These are phyloP conservation scores for Pseudognaphalium luteoalbum DNA, from an alignment of 129 eudicot species.

Conservation along the genomic window DNA sequence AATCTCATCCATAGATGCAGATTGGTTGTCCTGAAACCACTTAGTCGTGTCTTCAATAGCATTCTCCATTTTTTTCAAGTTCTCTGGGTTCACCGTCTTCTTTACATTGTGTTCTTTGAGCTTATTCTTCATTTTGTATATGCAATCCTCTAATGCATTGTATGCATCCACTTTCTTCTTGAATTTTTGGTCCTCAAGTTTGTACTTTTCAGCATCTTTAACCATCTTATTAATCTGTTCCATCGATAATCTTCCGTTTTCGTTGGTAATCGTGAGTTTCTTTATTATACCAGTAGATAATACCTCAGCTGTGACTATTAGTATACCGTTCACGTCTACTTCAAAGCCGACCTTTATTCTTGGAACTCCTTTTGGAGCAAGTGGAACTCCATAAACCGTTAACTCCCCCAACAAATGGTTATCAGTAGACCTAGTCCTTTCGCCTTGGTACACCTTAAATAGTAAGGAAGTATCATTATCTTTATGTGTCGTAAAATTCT, in stretches of 20 bases:
- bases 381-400: neutral
- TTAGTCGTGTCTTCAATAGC: too few relatives aligned
- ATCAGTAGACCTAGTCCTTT: neutral
- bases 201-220: neutral
- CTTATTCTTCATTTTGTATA: too few relatives aligned
- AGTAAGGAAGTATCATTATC: neutral
- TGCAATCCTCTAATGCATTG: too few relatives aligned
- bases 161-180: too few relatives aligned
- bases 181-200: too few relatives aligned
- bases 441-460: neutral
- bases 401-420: constrained; percentile 2
- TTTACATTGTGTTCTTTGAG: too few relatives aligned
- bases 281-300: neutral
- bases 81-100: too few relatives aligned
- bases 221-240: neutral
- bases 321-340: neutral
- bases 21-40: too few relatives aligned
- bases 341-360: neutral
- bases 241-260: neutral
- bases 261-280: neutral
- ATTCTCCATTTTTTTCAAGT: too few relatives aligned
- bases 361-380: neutral
- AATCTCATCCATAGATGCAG: too few relatives aligned
- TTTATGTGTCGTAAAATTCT: neutral
- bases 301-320: neutral